Base-by-base conservation (phyloP, 805 yeast genomes). In the Starmerella sirachaensis region DNA sequence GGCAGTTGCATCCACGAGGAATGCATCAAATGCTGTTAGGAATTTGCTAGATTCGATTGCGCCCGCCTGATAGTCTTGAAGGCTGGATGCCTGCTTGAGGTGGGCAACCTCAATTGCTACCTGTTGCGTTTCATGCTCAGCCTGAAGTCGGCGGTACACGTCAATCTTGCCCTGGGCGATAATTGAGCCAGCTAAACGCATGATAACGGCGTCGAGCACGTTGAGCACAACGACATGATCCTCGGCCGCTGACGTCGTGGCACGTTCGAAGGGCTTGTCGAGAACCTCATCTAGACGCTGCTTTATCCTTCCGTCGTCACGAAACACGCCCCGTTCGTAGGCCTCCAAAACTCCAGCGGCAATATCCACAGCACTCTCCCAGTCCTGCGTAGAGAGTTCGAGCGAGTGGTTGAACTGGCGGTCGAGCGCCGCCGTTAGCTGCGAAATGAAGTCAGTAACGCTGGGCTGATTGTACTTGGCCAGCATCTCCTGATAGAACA, bases 401-500 rank as follows among this genome's bases (percentile, higher is more conserved):
- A 60, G 85, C 93, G 86, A 61, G 43, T 46, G 58, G 50, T 41
- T 66, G 56, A 41, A 71, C 50, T 53, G 72, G 46, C 47, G 62
- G 64, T 42, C 56, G 47, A 43, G 61, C 42, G 44, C 63, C 51
- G 31, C 45, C 4, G 51, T 65, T 55, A 52, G 68, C 44, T 14
- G 48, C 40, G n/a, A 52, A 28, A 41, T 53, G 26, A 47, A 46
- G 14, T 33, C 46, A 42, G 41, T 51, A 31, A 52, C 35, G 13
- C 56, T 52, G 5, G 60, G 56, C 16, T 51, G 47, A 18, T 48
- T 47, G 54, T 59, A 49, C 56, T 75, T 70, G 35, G 65, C 52
- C 51, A 76, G 79, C 81, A 84, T 83, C 6, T 52, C 29, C 48
- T 64, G 59, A 58, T 88, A 88, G 41, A 88, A 62, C 24, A 69